phyloP scores from a whole-genome alignment of 2,329 filamentous ascomycete species.

The Colletotrichum sidae region DNA sequence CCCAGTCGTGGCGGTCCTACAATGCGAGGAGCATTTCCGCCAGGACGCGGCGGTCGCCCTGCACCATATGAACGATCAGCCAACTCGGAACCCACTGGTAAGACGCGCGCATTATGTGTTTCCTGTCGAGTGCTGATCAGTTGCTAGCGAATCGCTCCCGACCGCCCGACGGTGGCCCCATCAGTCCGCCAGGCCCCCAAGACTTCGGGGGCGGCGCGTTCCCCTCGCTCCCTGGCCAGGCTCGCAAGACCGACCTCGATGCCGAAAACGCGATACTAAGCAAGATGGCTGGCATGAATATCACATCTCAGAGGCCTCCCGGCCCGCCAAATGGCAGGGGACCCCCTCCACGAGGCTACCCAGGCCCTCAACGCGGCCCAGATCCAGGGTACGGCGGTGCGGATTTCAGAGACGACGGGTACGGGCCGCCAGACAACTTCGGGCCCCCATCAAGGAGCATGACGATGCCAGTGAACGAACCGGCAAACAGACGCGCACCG shows the following conservation, averaged over 20 bases:
- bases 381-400: constrained; percentile 46
- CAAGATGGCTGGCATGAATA: constrained; percentile 55
- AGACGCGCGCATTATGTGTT: constrained; percentile 38
- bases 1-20: constrained; percentile 48
- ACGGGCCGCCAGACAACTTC: constrained; percentile 55
- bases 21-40: constrained; percentile 48
- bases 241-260: constrained; percentile 52
- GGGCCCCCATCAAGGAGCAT: constrained; percentile 67
- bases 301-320: constrained; percentile 43
- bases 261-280: constrained; percentile 55
- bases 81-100: constrained; percentile 56
- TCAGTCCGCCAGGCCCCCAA: constrained; percentile 45
- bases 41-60: constrained; percentile 53
- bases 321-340: constrained; percentile 41
- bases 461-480: constrained; percentile 68
- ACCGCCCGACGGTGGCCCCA: constrained; percentile 45
- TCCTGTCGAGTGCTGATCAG: constrained; percentile 18
- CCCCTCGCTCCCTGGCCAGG: constrained; percentile 55
- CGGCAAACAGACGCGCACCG: constrained; percentile 51
- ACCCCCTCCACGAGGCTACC: constrained; percentile 46
- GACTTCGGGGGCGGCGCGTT: constrained; percentile 50
- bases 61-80: constrained; percentile 52
- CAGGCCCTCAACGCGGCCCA: constrained; percentile 41
- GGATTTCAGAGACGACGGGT: constrained; percentile 52
- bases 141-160: constrained; percentile 45